Evolutionary conservation across 768 basidiomycete species (phyloP).

Genomic region (Amanita brunnescens): DNA sequence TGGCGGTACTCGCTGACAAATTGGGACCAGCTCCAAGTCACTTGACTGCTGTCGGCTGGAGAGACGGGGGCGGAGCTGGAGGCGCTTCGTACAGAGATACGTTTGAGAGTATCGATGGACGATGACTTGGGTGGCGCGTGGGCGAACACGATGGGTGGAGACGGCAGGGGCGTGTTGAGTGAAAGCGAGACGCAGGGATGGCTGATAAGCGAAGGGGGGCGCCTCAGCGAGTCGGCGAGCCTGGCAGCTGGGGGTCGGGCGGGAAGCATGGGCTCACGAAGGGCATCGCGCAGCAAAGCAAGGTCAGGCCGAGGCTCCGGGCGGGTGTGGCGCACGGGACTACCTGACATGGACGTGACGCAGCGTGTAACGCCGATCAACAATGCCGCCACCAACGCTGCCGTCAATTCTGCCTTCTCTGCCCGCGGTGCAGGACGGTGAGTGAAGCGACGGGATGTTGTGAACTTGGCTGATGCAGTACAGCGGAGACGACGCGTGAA

Average conservation of each 20-base stretch:
- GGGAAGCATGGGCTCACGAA: slow-evolving; percentile 31
- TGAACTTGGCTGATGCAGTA: background rate
- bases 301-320: slow-evolving; percentile 25
- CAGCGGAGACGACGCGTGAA: slow-evolving; percentile 47
- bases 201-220: slow-evolving; percentile 29
- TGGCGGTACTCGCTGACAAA: slow-evolving; percentile 33
- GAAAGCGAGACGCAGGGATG: slow-evolving; percentile 45
- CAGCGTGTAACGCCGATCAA: background rate
- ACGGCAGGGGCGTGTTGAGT: slow-evolving; percentile 22
- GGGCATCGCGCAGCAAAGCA: slow-evolving; percentile 34
- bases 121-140: slow-evolving; percentile 35
- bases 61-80: slow-evolving; percentile 8
- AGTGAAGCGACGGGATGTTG: slow-evolving; percentile 10
- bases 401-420: slow-evolving; percentile 43
- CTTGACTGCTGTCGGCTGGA: slow-evolving; percentile 6
- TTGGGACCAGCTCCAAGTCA: slow-evolving; percentile 45
- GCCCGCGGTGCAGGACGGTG: slow-evolving; percentile 46
- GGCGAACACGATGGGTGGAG: slow-evolving; percentile 26
- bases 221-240: slow-evolving; percentile 27
- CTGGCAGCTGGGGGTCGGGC: slow-evolving; percentile 34
- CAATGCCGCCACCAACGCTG: slow-evolving; percentile 15
- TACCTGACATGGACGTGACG: background rate
- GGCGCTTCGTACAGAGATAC: slow-evolving; percentile 4
- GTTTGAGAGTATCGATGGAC: slow-evolving; percentile 38
- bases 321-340: slow-evolving; percentile 8